Base-by-base conservation (phyloP, 345 rosid species). In the Gossypium bickii region DNA sequence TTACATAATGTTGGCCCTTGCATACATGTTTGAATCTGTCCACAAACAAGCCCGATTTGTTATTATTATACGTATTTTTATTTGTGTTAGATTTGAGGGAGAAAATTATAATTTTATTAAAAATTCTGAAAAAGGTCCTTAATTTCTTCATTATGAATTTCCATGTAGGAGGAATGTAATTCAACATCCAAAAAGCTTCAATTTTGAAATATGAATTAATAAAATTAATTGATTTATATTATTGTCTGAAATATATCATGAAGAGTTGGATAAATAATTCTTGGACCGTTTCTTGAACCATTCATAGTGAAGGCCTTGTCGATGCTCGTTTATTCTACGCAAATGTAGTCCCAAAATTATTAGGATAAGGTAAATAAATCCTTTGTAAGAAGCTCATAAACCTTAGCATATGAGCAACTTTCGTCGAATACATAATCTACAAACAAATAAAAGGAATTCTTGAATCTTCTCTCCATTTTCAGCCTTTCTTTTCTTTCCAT, bases 241-340 rank as follows among this genome's bases (percentile, higher is more conserved):
- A 34, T 29, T 29, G 38, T 77, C 25, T 85, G 78, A 79, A 94
- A 92, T 2, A 89, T 82, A 86, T 92, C 93, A 72, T 78, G 79
- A 12, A 92, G 91, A 0, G 93, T 91, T 25, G 86, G 88, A 57
- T 80, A 90, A 78, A 92, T 92, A 60, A 94, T 83, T 57, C 94
- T 94, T 0, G 88, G 93, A 71, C 90, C 94, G 12, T 75, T 60
- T 4, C 86, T 79, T 9, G 97, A 86, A 73, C 98, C 98, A 34
- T 92, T 94, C 97, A 94, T 94, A 1, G 97, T 94, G 76, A 90
- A 94, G 16, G 98, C 90, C 81, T 94, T 94, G 20, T 97, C 97
- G 77, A 97, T 94, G 83, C 97, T 94, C 12, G 97, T 92, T 80
- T 92, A 97, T 73, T 97, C 98, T 94, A 92, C 12, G 94, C 98